Evolutionary conservation across 805 yeast species (phyloP).

Genomic region (Kazachstania viticola): DNA sequence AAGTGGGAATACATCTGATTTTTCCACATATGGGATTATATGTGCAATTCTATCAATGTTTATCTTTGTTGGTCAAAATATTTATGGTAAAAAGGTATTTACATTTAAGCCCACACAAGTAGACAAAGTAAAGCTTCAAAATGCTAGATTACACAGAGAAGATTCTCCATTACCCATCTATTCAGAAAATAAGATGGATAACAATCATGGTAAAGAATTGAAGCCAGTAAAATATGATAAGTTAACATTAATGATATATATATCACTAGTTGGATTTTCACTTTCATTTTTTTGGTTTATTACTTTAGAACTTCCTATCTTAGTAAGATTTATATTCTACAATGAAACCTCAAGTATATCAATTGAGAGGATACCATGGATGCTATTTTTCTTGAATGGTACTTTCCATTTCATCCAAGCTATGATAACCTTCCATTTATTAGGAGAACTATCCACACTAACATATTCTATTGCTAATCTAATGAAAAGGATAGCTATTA

Average conservation of each 20-base stretch:
- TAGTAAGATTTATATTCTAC: conserved; percentile 11
- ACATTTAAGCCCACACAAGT: conserved; percentile 30
- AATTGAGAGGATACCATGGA: conserved; percentile 32
- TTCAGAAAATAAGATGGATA: conserved; percentile 3
- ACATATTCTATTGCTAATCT: conserved; percentile 79
- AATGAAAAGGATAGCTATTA: conserved; percentile 80
- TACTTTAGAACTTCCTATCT: conserved; percentile 42
- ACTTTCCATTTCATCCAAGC: conserved; percentile 71
- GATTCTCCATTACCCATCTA: conserved; percentile 14
- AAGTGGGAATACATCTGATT: conserved; percentile 3
- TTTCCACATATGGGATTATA: conserved; percentile 40
- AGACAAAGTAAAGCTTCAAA: not conserved
- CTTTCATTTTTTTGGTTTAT: conserved; percentile 69
- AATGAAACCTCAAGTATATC: conserved; percentile 12
- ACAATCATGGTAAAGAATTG: not conserved
- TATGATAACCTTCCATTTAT: conserved; percentile 64
- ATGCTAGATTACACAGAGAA: conserved; percentile 4
- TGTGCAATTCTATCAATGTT: conserved; percentile 59
- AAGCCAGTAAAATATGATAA: conserved; percentile 50
- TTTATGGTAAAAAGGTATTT: conserved; percentile 73
- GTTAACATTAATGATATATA: conserved; percentile 67
- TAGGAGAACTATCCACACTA: conserved; percentile 74
- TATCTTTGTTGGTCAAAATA: conserved; percentile 76
- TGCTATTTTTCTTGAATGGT: conserved; percentile 52
- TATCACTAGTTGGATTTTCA: conserved; percentile 59